Evolutionary conservation across 1,284 basidiomycete species (phyloP), one percentile per base, ranked within the genome.

Genomic region (Phlebopus sp.): DNA sequence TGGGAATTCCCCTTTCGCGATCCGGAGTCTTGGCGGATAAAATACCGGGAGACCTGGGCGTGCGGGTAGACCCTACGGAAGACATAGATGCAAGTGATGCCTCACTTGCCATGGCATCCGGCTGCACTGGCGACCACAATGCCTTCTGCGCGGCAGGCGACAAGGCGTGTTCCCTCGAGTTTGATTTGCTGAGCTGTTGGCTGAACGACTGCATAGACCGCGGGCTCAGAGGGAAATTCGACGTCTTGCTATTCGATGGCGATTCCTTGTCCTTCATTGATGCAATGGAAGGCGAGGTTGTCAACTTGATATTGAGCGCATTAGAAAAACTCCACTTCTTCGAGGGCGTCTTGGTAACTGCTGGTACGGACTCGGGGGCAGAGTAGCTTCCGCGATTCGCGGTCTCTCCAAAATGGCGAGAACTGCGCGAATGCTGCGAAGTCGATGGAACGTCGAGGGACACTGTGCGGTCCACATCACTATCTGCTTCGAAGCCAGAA

Each of bases 291-390:
- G 85, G 78, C 21, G 82, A 82, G 51, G 76, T 77, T 17, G 82
- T 77, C 42, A 91, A 69, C 63, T 84, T 90, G 57, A 92, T 79
- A 57, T 88, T 93, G n/a, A 97, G 73, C 5, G 90, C 90, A 50
- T 82, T 89, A 5, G 91, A 91, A 69, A 97, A 92, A 59, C 92
- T 96, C 94, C 94, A 97, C 70, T 97, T 97, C 75, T 95, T 96
- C 35, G 84, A 90, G 39, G 88, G 86, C 1, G 87, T 86, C 69
- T 86, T 86, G 44, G 76, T 68, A 39, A 74, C 69, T 25, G 51
- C 54, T 38, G 64, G 58, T 3, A 65, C 63, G 47, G 73, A 69
- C 44, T 77, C 72, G 10, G 75, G 67, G 30, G 71, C 68, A 41
- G 72, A 70, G n/a, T 54, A 70, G 59, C 49, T 68, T 39, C 54